Conservation (phyloP, 1,139 yeast species). For the Arxiozyma slooffiae region DNA sequence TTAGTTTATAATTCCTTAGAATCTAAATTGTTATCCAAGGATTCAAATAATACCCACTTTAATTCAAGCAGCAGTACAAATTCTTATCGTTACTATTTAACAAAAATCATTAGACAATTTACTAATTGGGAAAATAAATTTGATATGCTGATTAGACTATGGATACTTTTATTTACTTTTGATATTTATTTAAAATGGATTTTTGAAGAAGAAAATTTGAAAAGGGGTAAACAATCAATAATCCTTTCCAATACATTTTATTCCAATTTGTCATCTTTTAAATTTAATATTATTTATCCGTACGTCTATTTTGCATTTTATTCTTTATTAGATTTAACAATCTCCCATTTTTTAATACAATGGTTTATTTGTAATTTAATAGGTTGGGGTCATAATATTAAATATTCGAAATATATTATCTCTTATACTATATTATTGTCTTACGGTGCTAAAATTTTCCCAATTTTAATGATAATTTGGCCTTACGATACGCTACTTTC, state of each 20-base stretch:
- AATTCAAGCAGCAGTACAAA: too few species aligned
- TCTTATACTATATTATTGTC: constrained; percentile 65
- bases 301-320: constrained; percentile 57
- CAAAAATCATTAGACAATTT: not conserved
- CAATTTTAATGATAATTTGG: constrained; percentile 94
- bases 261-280: not conserved
- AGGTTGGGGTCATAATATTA: constrained; percentile 34
- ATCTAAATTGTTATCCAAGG: constrained; percentile 12
- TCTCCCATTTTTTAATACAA: constrained; percentile 46
- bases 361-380: constrained; percentile 33
- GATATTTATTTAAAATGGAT: constrained; percentile 94
- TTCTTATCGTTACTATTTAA: not conserved
- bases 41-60: not conserved
- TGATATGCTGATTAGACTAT: constrained; percentile 37
- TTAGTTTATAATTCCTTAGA: constrained; percentile 66
- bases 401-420: constrained; percentile 26
- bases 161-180: constrained; percentile 62
- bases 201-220: constrained; percentile 55
- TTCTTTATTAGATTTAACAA: constrained; percentile 49
- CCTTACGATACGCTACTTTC: constrained; percentile 77
- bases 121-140: constrained; percentile 23
- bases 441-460: constrained; percentile 71
- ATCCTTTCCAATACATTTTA: not conserved
- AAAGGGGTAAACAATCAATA: not conserved
- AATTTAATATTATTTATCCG: constrained; percentile 41